Evolutionary conservation across 2,329 filamentous ascomycete genomes (phyloP).

Genomic region (Botrytis tulipae): DNA sequence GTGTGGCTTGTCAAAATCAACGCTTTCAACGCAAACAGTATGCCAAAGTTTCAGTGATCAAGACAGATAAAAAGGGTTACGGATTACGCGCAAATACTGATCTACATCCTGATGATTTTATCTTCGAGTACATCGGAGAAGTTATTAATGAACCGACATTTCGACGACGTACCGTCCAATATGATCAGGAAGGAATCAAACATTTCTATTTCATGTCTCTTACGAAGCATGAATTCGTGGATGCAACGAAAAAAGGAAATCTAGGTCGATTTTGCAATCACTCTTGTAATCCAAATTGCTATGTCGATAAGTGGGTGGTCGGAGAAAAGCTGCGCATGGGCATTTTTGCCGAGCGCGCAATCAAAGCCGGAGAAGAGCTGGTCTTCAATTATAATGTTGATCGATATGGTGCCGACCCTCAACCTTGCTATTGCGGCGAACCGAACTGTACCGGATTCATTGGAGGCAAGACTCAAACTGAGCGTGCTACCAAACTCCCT

Average conservation of each 20-base stretch:
- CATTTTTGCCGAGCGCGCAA: slow-evolving; percentile 85
- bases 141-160: slow-evolving; percentile 94
- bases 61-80: slow-evolving; percentile 96
- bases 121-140: slow-evolving; percentile 98
- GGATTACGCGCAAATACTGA: slow-evolving; percentile 80
- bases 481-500: slow-evolving; percentile 88
- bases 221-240: slow-evolving; percentile 92
- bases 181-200: slow-evolving; percentile 94
- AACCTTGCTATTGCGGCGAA: slow-evolving; percentile 95
- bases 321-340: slow-evolving; percentile 98
- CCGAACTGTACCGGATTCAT: slow-evolving; percentile 94
- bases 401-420: slow-evolving; percentile 92
- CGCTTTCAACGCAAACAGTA: slow-evolving; percentile 90
- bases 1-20: slow-evolving; percentile 85
- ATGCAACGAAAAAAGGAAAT: slow-evolving; percentile 95
- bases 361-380: slow-evolving; percentile 87
- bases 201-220: slow-evolving; percentile 99
- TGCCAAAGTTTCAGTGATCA: slow-evolving; percentile 89
- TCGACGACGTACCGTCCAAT: slow-evolving; percentile 84
- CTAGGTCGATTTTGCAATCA: slow-evolving; percentile 98
- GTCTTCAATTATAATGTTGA: slow-evolving; percentile 99
- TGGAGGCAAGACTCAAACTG: slow-evolving; percentile 95
- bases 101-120: slow-evolving; percentile 81
- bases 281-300: slow-evolving; percentile 98
- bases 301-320: slow-evolving; percentile 99